Percentiles rank a stretch among this genome's conserved stretches.
Evolutionary conservation across 331 rosid species (phyloP).

Genomic region (Saraca asoca): DNA sequence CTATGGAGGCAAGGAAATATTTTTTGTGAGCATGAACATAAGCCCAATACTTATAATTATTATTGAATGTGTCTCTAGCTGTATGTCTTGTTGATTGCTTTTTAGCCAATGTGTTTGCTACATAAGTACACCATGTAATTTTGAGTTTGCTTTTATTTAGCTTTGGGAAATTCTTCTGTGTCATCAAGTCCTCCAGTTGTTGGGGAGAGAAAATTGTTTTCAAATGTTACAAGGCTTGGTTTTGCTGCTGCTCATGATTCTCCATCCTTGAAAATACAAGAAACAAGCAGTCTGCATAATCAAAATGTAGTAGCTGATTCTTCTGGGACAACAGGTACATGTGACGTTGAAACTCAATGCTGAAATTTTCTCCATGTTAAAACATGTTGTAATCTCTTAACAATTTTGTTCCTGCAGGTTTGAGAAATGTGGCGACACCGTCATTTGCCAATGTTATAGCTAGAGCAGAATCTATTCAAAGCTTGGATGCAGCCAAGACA

Average conservation of each 20-base stretch:
- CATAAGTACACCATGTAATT: not conserved
- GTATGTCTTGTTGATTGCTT: not conserved
- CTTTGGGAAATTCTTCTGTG: conserved; percentile 69
- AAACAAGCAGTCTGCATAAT: conserved; percentile 39
- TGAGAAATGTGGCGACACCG: conserved; percentile 50
- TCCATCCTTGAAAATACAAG: conserved; percentile 73
- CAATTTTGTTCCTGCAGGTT: conserved; percentile 40
- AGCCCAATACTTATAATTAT: not conserved
- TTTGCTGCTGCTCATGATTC: conserved; percentile 94
- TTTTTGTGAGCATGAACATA: too few relatives aligned
- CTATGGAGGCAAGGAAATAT: conserved; percentile 6
- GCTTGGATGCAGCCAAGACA: conserved; percentile 53
- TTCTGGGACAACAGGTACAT: conserved; percentile 53
- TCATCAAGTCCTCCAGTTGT: conserved; percentile 76
- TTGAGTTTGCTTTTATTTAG: conserved; percentile 42
- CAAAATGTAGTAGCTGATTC: conserved; percentile 37
- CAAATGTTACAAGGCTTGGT: conserved; percentile 85
- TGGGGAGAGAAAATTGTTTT: conserved; percentile 75
- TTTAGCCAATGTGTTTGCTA: conserved; percentile 11
- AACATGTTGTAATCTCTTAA: conserved; percentile 11
- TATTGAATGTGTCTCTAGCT: not conserved
- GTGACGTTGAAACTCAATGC: conserved; percentile 4
- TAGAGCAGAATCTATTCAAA: conserved; percentile 52
- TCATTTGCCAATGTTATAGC: conserved; percentile 81
- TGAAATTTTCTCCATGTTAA: not conserved